Evolutionary conservation across 352 stramenopile species (phyloP), one percentile per base, ranked within the genome.

Genomic region (Phytophthora ramorum): DNA sequence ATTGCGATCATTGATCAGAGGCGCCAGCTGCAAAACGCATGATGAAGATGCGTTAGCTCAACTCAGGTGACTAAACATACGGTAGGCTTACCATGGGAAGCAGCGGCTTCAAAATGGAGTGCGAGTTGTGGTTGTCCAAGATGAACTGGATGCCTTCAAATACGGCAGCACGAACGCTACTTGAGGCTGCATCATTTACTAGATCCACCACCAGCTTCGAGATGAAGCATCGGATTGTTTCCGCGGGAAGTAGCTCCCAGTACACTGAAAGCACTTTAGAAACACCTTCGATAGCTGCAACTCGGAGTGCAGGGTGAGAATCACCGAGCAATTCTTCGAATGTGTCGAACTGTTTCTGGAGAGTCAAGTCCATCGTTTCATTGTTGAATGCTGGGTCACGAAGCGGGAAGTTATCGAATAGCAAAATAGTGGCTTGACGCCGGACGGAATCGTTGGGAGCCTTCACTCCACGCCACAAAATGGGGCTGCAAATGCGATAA

Each of bases 91-190:
- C 87, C 85, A 93, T 92, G 0, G 87, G 85, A 14, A 96, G 66
- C 7, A 96, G 71, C 12, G 88, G 83, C 73, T 94, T 96, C 34
- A 96, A 63, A 57, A 96, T 88, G 16, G 83, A 75, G 50, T 96
- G 89, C 1, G 86, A 92, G 48, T 94, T 85, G 60, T 96, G 89
- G 54, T 95, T 95, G 65, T 96, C 85, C 40, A 96, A 72, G 47
- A 96, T 90, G 56, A 95, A 92, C 41, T 90, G 85, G 26, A 95
- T 66, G 35, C 83, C 89, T 78, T 93, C 79, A 58, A 96, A 92
- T 8, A 96, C 87, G 19, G 89, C 87, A 37, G 85, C 85, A 24
- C 89, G 87, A n/a, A 96, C 87, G 40, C 69, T 79, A 44, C 76
- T 91, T 1, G 85, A 93, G 7, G 82, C 89, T 0, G 70, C 76